phyloP scores from a whole-genome alignment of 2,329 filamentous ascomycete genomes.

The Fusarium continuum region DNA sequence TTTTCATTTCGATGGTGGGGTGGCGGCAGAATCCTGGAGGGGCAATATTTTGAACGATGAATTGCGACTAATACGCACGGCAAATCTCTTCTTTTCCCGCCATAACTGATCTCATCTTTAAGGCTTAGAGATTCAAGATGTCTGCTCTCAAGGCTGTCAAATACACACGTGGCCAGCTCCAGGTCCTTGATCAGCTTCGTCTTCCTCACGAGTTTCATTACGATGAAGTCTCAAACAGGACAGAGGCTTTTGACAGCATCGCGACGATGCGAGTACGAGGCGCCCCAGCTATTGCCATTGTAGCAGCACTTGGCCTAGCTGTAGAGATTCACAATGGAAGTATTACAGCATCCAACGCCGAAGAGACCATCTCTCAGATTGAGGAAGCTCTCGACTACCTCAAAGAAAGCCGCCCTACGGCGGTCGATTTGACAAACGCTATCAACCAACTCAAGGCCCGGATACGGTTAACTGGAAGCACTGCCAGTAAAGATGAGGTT shows the following conservation, averaged over 20 bases:
- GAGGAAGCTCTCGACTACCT: conserved; percentile 83
- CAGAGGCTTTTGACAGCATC: conserved; percentile 85
- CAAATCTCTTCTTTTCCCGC: not conserved
- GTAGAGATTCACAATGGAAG: conserved; percentile 76
- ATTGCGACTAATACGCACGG: conserved; percentile 2
- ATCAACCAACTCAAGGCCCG: conserved; percentile 78
- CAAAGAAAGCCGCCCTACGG: conserved; percentile 88
- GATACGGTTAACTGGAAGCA: conserved; percentile 60
- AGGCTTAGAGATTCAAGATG: conserved; percentile 47
- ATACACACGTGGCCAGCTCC: conserved; percentile 75
- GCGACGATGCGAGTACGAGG: conserved; percentile 79
- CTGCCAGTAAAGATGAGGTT: conserved; percentile 60
- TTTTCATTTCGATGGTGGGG: conserved; percentile 40
- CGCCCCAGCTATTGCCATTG: conserved; percentile 96
- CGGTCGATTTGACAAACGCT: conserved; percentile 93
- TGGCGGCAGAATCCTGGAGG: conserved; percentile 48
- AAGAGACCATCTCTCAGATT: conserved; percentile 76
- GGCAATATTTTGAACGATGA: conserved; percentile 33
- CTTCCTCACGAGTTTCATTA: conserved; percentile 84
- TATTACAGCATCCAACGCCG: conserved; percentile 53
- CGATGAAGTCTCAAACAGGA: conserved; percentile 73
- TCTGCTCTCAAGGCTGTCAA: conserved; percentile 79
- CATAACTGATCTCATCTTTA: not conserved
- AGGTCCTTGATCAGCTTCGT: conserved; percentile 85
- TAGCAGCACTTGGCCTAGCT: conserved; percentile 88